Percentiles rank a stretch among this genome's conserved stretches.
phyloP scores from a whole-genome alignment of 2,329 filamentous ascomycete genomes.

The Pestalotiopsis fici region DNA sequence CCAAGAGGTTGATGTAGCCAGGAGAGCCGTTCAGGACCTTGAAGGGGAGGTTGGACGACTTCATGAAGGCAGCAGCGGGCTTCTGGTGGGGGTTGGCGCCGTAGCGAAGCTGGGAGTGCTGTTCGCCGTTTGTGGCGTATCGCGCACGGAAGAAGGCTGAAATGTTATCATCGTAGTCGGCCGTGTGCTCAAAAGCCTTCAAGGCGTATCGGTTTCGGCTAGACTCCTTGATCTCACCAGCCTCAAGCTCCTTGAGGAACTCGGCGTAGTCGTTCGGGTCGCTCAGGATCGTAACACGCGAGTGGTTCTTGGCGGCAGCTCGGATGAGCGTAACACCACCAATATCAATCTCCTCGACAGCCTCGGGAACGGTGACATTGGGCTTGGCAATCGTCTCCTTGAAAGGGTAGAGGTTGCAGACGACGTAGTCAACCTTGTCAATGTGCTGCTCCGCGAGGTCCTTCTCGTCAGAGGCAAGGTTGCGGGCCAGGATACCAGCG shows the following conservation, averaged over 20 bases:
- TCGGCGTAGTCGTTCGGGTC: constrained; percentile 92
- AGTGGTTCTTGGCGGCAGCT: constrained; percentile 97
- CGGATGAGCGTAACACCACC: constrained; percentile 95
- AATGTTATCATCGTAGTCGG: constrained; percentile 94
- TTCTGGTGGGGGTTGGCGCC: constrained; percentile 98
- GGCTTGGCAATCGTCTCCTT: constrained; percentile 97
- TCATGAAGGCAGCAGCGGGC: constrained; percentile 82
- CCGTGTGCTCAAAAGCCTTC: constrained; percentile 98
- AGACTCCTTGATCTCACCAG: constrained; percentile 81
- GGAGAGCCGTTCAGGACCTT: constrained; percentile 88
- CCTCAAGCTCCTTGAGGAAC: constrained; percentile 87
- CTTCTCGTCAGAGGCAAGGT: constrained; percentile 94
- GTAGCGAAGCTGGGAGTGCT: constrained; percentile 87
- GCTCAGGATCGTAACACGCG: constrained; percentile 91
- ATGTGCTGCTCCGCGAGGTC: constrained; percentile 95
- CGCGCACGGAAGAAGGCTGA: constrained; percentile 97
- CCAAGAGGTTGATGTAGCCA: constrained; percentile 96
- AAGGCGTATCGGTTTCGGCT: constrained; percentile 89
- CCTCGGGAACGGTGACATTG: constrained; percentile 94
- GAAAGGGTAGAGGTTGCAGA: constrained; percentile 99
- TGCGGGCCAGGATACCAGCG: constrained; percentile 87
- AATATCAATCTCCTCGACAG: constrained; percentile 98
- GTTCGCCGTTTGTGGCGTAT: constrained; percentile 82
- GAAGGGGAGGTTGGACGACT: constrained; percentile 80
- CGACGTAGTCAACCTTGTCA: constrained; percentile 90